Percentiles rank a stretch among this genome's conserved stretches.
These are phyloP conservation scores for Fraxinus sp. DNA, from an alignment of 305 asterid species.

Conservation along the genomic window DNA sequence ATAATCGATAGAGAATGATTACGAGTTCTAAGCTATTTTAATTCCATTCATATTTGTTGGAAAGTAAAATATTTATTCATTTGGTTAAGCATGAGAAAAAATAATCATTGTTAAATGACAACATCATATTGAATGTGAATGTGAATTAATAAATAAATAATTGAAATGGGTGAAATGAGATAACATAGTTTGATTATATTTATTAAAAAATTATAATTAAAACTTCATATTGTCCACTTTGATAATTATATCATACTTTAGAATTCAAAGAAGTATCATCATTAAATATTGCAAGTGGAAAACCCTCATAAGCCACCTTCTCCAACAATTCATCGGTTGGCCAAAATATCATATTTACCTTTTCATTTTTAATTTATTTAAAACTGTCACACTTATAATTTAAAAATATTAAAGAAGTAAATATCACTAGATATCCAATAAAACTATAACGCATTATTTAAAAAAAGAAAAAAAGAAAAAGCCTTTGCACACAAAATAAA, in stretches of 20 bases:
- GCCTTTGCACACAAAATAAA: not conserved
- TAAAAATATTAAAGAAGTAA: too few species aligned
- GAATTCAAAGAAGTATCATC: slow-evolving; percentile 40
- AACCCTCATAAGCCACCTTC: slow-evolving; percentile 50
- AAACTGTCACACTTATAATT: not conserved
- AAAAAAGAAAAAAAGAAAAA: too few species aligned
- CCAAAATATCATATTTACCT: slow-evolving; percentile 7
- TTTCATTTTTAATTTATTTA: not conserved
- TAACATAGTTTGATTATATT: slow-evolving; percentile 8
- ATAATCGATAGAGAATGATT: not conserved
- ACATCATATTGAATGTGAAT: slow-evolving; percentile 3
- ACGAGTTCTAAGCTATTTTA: not conserved
- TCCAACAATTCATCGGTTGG: slow-evolving; percentile 42
- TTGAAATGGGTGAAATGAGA: slow-evolving; percentile 19
- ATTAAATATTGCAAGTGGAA: slow-evolving; percentile 54
- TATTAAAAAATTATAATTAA: not conserved
- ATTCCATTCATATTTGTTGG: not conserved
- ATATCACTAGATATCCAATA: not conserved
- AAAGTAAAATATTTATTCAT: not conserved
- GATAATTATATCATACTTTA: slow-evolving; percentile 29
- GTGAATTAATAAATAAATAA: slow-evolving; percentile 1
- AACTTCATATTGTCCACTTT: slow-evolving; percentile 33
- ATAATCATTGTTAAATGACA: slow-evolving; percentile 11
- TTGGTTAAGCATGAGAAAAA: not conserved
- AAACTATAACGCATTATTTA: not conserved